Evolutionary conservation across 345 rosid genomes (phyloP).

Genomic region (Melaleuca alternifolia): DNA sequence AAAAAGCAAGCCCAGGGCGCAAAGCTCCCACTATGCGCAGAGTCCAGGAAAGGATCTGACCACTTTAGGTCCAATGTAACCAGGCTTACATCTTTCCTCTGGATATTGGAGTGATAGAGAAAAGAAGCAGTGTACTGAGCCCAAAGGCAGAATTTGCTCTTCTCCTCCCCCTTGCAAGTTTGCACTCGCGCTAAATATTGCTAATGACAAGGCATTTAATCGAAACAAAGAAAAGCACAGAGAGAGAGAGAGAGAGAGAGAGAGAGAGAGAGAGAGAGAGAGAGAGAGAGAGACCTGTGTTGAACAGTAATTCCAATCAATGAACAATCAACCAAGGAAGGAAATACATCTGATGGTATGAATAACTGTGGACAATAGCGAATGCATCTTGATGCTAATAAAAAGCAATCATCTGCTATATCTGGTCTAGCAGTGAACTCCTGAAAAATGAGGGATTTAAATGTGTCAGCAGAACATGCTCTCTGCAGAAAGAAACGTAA

Average conservation of each 20-base stretch:
- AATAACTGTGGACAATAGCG: slow-evolving; percentile 91
- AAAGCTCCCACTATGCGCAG: not conserved
- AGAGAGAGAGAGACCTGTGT: slow-evolving; percentile 58
- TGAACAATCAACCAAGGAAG: slow-evolving; percentile 70
- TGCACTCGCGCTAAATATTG: not conserved
- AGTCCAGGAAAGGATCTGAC: not conserved
- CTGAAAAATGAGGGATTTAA: slow-evolving; percentile 31
- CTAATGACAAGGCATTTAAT: too few relatives aligned
- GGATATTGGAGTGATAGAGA: not conserved
- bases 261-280: not conserved
- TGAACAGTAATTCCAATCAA: slow-evolving; percentile 86
- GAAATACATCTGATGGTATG: slow-evolving; percentile 71
- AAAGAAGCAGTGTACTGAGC: not conserved
- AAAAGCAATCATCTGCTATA: slow-evolving; percentile 91
- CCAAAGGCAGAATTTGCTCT: not conserved
- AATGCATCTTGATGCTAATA: slow-evolving; percentile 92
- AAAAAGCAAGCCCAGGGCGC: not conserved
- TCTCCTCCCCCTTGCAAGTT: not conserved
- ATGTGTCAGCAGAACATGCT: not conserved
- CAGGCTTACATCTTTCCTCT: not conserved
- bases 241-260: not conserved
- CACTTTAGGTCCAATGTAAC: not conserved
- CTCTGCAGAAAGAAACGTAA: not conserved
- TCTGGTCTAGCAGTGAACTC: slow-evolving; percentile 94
- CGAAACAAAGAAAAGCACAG: too few relatives aligned